Base-by-base conservation (phyloP, 441 rosid genomes). In the Breynia disticha region DNA sequence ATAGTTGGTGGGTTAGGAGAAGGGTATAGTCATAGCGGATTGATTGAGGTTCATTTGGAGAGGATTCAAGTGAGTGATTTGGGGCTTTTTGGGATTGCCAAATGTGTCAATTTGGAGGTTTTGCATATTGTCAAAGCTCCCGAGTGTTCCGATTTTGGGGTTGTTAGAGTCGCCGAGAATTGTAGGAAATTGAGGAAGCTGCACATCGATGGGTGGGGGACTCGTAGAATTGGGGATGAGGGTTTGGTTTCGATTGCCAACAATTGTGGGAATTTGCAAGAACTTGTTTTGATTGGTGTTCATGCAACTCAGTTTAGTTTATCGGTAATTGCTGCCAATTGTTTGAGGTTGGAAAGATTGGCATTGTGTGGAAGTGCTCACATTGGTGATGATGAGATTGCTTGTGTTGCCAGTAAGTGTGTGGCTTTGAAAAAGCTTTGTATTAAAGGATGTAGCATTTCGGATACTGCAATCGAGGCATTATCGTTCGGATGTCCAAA, bases 181-280 rank as follows among this genome's bases (percentile, higher is more conserved):
- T 86, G 95, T 52, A 81, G 70, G 63, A 66, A 69, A 19, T 50
- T 86, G 55, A 76, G 87, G 60, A 86, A 81, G 82, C 85, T 86
- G 59, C 85, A 83, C 60, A 75, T 81, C 53, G 91, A 83, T 72
- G 95, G 89, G 57, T 75, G 79, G 75, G 79, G 75, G 64, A 77
- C 78, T 1, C 76, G 78, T 55, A 71, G 80, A 41, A 78, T 84
- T 43, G 88, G 88, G 1, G 88, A 84, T 44, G 84, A 79, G 58
- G 86, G 88, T 45, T 60, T 84, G 22, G 61, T 75, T 12, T 65
- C 86, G 0, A 71, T 84, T 3, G 86, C 81, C 0, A 79, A 76
- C 50, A 64, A 60, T 16, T 79, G 88, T 46, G 60, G 68, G 15
- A 73, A 76, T 55, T 60, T 84, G 28, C 84, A 78, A 59, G 93